These are phyloP conservation scores for Zygnema circumcarinatum DNA, from an alignment of 139 green algal species.

Conservation along the genomic window DNA sequence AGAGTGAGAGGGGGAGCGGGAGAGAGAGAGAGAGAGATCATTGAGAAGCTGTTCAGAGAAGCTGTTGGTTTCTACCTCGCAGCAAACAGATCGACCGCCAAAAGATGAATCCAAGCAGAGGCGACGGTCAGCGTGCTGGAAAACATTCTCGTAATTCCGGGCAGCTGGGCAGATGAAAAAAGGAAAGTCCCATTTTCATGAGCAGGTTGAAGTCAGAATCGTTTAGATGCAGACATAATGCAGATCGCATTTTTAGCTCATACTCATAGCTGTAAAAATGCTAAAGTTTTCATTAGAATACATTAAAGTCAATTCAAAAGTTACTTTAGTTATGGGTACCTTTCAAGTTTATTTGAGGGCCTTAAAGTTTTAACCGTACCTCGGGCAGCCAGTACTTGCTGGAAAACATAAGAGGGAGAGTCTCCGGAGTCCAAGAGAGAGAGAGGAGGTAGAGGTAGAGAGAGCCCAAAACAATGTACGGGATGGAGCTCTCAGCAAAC, in stretches of 20 bases:
- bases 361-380: too few relatives aligned
- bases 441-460: slow-evolving; percentile 57
- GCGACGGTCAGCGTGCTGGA: slow-evolving; percentile 52
- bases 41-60: too few relatives aligned
- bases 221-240: not conserved
- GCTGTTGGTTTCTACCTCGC: too few relatives aligned
- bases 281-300: not conserved
- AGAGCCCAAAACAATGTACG: slow-evolving; percentile 44
- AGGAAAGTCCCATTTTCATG: slow-evolving; percentile 15
- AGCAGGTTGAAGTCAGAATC: not conserved
- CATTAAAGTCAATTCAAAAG: not conserved
- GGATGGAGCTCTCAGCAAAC: slow-evolving; percentile 31
- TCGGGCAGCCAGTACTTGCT: slow-evolving; percentile 60
- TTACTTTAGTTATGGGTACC: not conserved
- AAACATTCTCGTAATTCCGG: slow-evolving; percentile 58
- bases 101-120: slow-evolving; percentile 79
- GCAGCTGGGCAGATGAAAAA: slow-evolving; percentile 35
- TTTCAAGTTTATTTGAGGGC: not conserved
- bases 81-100: slow-evolving; percentile 83
- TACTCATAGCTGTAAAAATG: not conserved
- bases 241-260: not conserved
- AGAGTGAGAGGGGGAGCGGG: too few relatives aligned
- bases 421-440: slow-evolving; percentile 55
- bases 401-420: slow-evolving; percentile 49
- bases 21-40: too few relatives aligned